Conservation (phyloP, 148 eudicot species). For the Cornus suecica region DNA sequence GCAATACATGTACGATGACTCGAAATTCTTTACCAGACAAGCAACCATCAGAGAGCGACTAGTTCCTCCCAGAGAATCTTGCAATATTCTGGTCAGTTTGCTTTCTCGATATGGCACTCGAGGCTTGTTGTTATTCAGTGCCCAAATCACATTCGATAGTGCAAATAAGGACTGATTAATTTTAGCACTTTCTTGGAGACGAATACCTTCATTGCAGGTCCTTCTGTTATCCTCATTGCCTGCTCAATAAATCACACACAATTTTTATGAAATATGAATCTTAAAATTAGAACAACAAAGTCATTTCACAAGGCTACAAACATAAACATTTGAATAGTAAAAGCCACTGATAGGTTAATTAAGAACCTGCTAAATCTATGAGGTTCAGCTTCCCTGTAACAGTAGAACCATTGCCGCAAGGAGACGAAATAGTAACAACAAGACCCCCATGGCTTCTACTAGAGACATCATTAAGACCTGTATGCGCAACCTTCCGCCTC, state of each 20-base stretch:
- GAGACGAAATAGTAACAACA: constrained; percentile 48
- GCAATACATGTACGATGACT: neutral
- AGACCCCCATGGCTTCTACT: constrained; percentile 94
- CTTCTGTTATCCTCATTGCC: constrained; percentile 93
- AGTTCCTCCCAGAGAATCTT: constrained; percentile 94
- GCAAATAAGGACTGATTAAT: constrained; percentile 88
- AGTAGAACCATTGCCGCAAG: constrained; percentile 29
- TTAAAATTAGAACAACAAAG: neutral
- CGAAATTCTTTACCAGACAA: constrained; percentile 59
- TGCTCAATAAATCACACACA: constrained; percentile 19
- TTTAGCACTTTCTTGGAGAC: constrained; percentile 89
- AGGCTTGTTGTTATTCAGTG: constrained; percentile 66
- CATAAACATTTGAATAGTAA: neutral
- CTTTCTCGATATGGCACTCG: constrained; percentile 89
- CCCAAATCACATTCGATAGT: constrained; percentile 84
- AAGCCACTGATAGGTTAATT: neutral
- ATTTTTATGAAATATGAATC: neutral
- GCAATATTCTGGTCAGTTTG: constrained; percentile 92
- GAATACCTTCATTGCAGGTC: constrained; percentile 86
- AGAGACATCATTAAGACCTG: constrained; percentile 82
- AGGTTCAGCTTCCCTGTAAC: constrained; percentile 77
- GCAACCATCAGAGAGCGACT: constrained; percentile 89
- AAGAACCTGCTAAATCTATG: constrained; percentile 87
- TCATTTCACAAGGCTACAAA: neutral
- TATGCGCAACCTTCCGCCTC: constrained; percentile 84